Evolutionary conservation across 768 basidiomycete species (phyloP), one percentile per base, ranked within the genome.

Genomic region (Leccinum rimulosum): DNA sequence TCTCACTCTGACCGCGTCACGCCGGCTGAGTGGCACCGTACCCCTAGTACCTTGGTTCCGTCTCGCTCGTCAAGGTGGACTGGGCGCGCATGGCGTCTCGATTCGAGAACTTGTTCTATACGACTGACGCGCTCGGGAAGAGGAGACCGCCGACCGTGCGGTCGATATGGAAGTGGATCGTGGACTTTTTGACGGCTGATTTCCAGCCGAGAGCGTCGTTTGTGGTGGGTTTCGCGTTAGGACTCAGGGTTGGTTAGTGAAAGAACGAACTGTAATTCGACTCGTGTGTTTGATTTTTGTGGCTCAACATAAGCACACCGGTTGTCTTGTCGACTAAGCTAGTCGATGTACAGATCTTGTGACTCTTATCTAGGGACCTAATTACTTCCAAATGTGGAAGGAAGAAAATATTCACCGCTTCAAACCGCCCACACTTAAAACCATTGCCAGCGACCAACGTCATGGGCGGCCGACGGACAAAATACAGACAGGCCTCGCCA

Each of bases 191-290:
- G 72, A 91, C 90, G 0, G 91, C 94, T 7, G 93, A 97, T 70
- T 95, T 98, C 74, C 95, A 94, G 68, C 89, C 88, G 48, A 77
- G 95, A 61, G 95, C 94, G 2, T 87, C 90, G 14, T 97, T 97
- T 74, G 66, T 94, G 35, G 93, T 86, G 4, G 95, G 95, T 9
- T 79, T 97, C 58, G 81, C 78, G 1, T 76, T 98, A 30, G 95
- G 95, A 10, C 65, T 98, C 52, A 80, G 94, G 53, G 72, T 97
- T 19, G 94, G 95, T 55, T 96, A 73, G 78, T 48, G 71, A 78
- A 48, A 17, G 51, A 7, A 52, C 31, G 17, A 55, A 8, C 35
- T 14, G 28, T 50, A 3, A 30, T 48, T 27, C 25, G 22, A 35
- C 31, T 2, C n/a, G 43, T 53, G 49, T 33, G 11, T 59, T 7